These are phyloP conservation scores for Lyophyllum decastes DNA, from an alignment of 768 basidiomycete genomes.

Conservation along the genomic window DNA sequence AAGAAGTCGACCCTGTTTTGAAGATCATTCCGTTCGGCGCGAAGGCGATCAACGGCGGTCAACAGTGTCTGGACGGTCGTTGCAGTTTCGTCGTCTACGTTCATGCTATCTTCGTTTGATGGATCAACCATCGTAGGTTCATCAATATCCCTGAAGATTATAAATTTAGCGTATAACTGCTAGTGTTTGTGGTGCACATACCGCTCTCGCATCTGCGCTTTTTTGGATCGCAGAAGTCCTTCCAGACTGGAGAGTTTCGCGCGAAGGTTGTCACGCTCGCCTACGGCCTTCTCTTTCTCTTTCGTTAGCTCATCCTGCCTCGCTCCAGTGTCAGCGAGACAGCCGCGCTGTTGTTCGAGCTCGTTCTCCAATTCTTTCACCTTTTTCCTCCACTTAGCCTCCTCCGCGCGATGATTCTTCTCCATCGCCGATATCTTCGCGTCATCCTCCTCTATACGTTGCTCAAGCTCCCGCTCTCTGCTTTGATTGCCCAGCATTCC, in stretches of 20 bases:
- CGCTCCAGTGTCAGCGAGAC: constrained; percentile 39
- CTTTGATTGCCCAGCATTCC: constrained; percentile 40
- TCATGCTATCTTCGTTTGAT: not conserved
- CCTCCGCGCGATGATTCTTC: constrained; percentile 41
- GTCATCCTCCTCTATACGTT: constrained; percentile 74
- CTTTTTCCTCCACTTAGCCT: constrained; percentile 40
- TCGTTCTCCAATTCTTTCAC: constrained; percentile 27
- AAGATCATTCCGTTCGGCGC: constrained; percentile 64
- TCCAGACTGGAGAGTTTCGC: constrained; percentile 29
- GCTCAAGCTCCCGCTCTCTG: constrained; percentile 62
- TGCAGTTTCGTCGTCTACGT: constrained; percentile 32
- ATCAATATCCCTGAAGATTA: not conserved
- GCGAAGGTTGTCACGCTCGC: constrained; percentile 41
- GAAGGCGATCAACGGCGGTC: constrained; percentile 63
- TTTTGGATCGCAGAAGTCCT: constrained; percentile 12
- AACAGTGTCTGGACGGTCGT: constrained; percentile 57
- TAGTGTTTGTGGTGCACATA: not conserved
- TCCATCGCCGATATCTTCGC: constrained; percentile 64
- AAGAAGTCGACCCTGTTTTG: constrained; percentile 68
- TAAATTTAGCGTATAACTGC: not conserved
- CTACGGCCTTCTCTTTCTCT: constrained; percentile 54
- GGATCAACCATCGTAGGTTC: not conserved
- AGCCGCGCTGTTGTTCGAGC: constrained; percentile 34
- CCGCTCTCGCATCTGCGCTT: constrained; percentile 4
- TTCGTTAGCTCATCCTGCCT: constrained; percentile 45